Base-by-base conservation (phyloP, 495 filamentous ascomycete species). In the Penicillium bialowiezense region DNA sequence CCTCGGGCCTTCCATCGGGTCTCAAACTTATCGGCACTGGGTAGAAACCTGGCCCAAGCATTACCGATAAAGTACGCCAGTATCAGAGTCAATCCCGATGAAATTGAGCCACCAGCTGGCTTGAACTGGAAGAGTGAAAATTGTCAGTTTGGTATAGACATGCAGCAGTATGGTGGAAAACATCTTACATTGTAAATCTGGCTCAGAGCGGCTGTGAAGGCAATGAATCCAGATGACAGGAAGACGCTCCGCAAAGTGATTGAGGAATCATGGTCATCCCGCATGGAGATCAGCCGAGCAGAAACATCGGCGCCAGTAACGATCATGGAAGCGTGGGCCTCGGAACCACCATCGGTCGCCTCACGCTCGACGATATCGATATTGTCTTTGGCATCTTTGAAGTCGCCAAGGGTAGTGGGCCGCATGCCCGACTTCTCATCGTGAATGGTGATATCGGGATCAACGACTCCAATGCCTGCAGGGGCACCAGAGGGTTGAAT, bases 31-130 rank as follows among this genome's bases (percentile, higher is more conserved):
- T 75, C 72, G 3, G 69, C 70, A 4, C 71, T 69, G 7, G 73
- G 73, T 1, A 74, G 53, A 6, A 76, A 51, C 1, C 51, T 55
- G 5, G 72, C 71, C 73, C 73, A 76, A 8, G 58, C 64, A 17
- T 62, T 64, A 5, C 67, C 67, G 10, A 63, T 9, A 31, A 74
- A 71, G 57, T 75, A 32, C 7, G 10, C 7, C 3, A 32, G 7
- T 3, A 32, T 8, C 7, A 32, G 5, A 32, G 3, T 32, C 7
- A 32, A 32, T 4, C 7, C 12, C 12, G 7, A 8, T 9, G 4
- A 9, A 9, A 28, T 28, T 9, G 24, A 5, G 24, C 4, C 24
- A 3, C 7, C 7, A 10, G 29, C 12, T 7, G 29, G 29, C 12
- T 32, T 32, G 29, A 32, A 32, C 29, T 32, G 12, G 10, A 7